Conservation (phyloP, 1,139 yeast species). For the Casaregolazyma suthepensis region DNA sequence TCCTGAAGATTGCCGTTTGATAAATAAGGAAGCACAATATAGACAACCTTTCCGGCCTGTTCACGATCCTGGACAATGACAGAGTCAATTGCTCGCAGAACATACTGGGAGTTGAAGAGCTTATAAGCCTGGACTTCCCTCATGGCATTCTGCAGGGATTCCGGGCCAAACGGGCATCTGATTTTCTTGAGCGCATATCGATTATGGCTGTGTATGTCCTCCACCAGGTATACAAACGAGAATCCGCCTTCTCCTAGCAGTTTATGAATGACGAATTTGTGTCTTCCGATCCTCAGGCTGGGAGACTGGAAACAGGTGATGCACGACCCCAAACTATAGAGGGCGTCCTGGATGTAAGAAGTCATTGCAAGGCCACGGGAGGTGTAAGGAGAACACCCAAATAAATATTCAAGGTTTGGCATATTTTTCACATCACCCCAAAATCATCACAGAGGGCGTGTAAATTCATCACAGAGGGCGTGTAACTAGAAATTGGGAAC, state of each 20-base stretch:
- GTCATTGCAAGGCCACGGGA: slow-evolving; percentile 8
- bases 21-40: slow-evolving; percentile 73
- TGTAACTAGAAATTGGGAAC: too few species aligned
- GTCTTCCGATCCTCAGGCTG: slow-evolving; percentile 31
- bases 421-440: neutral
- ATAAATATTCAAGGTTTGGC: neutral
- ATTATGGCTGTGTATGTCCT: slow-evolving; percentile 42
- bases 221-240: slow-evolving; percentile 80
- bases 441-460: neutral
- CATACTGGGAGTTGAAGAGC: slow-evolving; percentile 61
- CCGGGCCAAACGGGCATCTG: slow-evolving; percentile 80
- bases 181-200: slow-evolving; percentile 76
- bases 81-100: slow-evolving; percentile 66
- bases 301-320: slow-evolving; percentile 36
- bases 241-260: slow-evolving; percentile 88
- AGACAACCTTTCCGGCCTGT: slow-evolving; percentile 75
- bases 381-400: neutral
- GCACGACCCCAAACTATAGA: slow-evolving; percentile 32
- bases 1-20: slow-evolving; percentile 73
- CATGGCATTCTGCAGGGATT: slow-evolving; percentile 65
- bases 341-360: slow-evolving; percentile 24
- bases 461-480: neutral
- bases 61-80: slow-evolving; percentile 55
- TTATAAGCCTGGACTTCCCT: slow-evolving; percentile 71
- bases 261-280: slow-evolving; percentile 44